Percentiles rank a stretch among this genome's conserved stretches.
These are phyloP conservation scores for Neopestalotiopsis sp. DNA, from an alignment of 2,329 filamentous ascomycete species.

Conservation along the genomic window DNA sequence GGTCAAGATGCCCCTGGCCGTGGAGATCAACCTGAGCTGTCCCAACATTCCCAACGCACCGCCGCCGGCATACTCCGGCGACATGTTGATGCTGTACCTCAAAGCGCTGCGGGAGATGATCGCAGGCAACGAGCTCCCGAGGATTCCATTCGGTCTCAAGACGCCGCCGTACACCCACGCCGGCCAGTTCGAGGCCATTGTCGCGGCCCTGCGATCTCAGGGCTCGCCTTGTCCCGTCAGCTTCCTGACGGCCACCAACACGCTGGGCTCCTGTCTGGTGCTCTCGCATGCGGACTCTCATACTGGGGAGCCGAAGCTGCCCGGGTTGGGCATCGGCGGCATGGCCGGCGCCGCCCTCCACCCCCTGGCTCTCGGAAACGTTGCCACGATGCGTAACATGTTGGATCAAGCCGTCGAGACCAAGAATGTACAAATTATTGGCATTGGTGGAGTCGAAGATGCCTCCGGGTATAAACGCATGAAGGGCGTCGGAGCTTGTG, in stretches of 20 bases:
- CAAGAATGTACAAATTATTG: slow-evolving; percentile 67
- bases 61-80: slow-evolving; percentile 71
- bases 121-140: slow-evolving; percentile 16
- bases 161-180: slow-evolving; percentile 78
- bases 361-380: slow-evolving; percentile 77
- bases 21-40: slow-evolving; percentile 81
- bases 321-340: slow-evolving; percentile 67
- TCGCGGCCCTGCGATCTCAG: slow-evolving; percentile 51
- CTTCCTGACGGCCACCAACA: slow-evolving; percentile 80
- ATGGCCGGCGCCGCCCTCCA: slow-evolving; percentile 76
- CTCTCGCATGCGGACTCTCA: slow-evolving; percentile 40
- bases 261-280: slow-evolving; percentile 71
- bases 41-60: slow-evolving; percentile 74
- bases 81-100: slow-evolving; percentile 61
- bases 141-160: slow-evolving; percentile 67
- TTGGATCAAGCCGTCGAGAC: slow-evolving; percentile 57
- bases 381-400: slow-evolving; percentile 67
- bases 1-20: slow-evolving; percentile 58
- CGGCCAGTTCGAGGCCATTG: slow-evolving; percentile 65
- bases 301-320: slow-evolving; percentile 50
- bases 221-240: slow-evolving; percentile 50
- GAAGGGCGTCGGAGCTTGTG: slow-evolving; percentile 67
- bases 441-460: slow-evolving; percentile 75
- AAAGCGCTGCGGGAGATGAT: slow-evolving; percentile 42
- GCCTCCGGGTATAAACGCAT: slow-evolving; percentile 67